A percentile compares a stretch with the other conserved stretches of the same genome.
Conservation (phyloP, 345 rosid genomes). For the Aquilaria malaccensis region DNA sequence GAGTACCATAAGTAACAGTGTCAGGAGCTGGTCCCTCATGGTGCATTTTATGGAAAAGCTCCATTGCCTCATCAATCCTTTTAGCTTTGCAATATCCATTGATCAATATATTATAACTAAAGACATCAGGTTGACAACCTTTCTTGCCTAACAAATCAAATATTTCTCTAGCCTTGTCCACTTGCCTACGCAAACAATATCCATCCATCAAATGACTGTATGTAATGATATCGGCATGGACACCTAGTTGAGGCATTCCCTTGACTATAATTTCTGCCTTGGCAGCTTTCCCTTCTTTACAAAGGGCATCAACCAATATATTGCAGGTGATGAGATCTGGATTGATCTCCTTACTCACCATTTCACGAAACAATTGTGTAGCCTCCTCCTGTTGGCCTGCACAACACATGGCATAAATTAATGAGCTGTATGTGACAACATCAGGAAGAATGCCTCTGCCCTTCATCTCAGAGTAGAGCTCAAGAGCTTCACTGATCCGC, state of each 20-base stretch:
- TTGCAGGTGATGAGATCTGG: background rate
- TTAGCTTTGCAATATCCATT: too few relatives aligned
- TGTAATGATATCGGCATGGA: background rate
- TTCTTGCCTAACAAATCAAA: too few relatives aligned
- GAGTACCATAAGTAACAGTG: too few relatives aligned
- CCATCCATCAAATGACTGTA: background rate
- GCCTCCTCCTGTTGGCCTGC: background rate
- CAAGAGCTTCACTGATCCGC: background rate
- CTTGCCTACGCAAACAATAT: background rate
- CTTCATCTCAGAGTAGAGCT: background rate
- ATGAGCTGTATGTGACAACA: background rate
- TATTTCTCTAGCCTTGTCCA: background rate
- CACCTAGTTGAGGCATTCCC: background rate
- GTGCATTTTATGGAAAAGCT: too few relatives aligned
- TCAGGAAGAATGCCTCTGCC: background rate
- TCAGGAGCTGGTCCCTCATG: too few relatives aligned
- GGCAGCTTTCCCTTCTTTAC: background rate
- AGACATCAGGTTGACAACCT: too few relatives aligned
- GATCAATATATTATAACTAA: too few relatives aligned
- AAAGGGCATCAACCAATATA: slow-evolving; percentile 5
- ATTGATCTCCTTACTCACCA: background rate
- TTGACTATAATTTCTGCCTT: background rate
- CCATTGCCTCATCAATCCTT: too few relatives aligned
- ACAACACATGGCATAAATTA: background rate
- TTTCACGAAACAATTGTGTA: background rate